Evolutionary conservation across 2,329 filamentous ascomycete genomes (phyloP).

Genomic region (Claviceps spartinae): DNA sequence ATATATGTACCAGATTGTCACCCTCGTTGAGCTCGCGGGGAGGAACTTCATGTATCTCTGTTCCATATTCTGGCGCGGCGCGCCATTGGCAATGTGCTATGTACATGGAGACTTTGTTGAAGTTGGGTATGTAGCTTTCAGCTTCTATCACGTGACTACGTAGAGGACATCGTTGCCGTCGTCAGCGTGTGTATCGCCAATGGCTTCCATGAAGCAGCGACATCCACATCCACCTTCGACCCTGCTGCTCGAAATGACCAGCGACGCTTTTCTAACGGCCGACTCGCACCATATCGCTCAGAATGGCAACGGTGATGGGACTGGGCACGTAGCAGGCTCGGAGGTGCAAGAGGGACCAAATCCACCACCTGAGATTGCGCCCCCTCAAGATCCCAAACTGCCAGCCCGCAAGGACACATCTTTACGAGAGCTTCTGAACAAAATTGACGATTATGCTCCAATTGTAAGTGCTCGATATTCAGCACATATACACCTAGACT

Average conservation of each 20-base stretch:
- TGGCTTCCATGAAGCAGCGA: background rate
- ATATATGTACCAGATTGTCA: background rate
- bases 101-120: too few species aligned
- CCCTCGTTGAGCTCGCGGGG: too few species aligned
- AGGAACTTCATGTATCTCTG: too few species aligned
- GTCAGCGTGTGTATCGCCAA: background rate
- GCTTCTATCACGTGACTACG: background rate
- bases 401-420: slow-evolving; percentile 83
- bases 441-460: slow-evolving; percentile 97
- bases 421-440: slow-evolving; percentile 79
- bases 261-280: slow-evolving; percentile 21
- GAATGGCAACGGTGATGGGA: slow-evolving; percentile 9
- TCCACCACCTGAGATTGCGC: slow-evolving; percentile 28
- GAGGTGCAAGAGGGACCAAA: slow-evolving; percentile 7
- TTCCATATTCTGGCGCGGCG: too few species aligned
- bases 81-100: too few species aligned
- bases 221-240: slow-evolving; percentile 4
- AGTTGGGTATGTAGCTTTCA: background rate
- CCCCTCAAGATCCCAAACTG: slow-evolving; percentile 45
- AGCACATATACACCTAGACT: too few species aligned
- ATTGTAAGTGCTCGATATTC: slow-evolving; percentile 50
- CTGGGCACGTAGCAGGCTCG: slow-evolving; percentile 11
- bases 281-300: slow-evolving; percentile 16
- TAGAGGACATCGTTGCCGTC: too few species aligned
- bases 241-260: slow-evolving; percentile 17